Conservation (phyloP, 331 rosid genomes). For the Telfairia occidentalis region DNA sequence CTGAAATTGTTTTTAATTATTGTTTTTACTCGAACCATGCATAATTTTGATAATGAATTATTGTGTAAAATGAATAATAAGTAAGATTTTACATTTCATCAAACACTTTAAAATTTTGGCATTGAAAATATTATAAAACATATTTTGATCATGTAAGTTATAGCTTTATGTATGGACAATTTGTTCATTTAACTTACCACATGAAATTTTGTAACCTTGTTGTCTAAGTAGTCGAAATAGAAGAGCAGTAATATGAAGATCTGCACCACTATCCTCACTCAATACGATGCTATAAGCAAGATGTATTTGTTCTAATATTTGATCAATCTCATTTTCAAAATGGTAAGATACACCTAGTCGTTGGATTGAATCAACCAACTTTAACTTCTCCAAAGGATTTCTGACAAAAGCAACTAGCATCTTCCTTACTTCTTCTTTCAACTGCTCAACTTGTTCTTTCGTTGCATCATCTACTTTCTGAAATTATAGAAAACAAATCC, state of each 20-base stretch:
- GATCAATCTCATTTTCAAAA: neutral
- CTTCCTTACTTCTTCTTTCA: neutral
- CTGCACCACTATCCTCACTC: too few relatives aligned
- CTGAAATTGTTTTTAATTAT: too few relatives aligned
- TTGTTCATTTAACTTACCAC: neutral
- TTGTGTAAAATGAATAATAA: too few relatives aligned
- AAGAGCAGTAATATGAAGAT: neutral
- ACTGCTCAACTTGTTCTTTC: neutral
- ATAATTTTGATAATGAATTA: too few relatives aligned
- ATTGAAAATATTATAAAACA: too few relatives aligned
- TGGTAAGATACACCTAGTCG: neutral
- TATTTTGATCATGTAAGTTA: too few relatives aligned
- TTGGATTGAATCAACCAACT: constrained; percentile 4
- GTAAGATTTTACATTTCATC: too few relatives aligned
- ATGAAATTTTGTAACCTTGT: neutral
- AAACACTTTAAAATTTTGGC: too few relatives aligned
- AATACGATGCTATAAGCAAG: neutral
- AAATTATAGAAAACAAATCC: neutral
- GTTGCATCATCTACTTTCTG: neutral
- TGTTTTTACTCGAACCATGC: too few relatives aligned
- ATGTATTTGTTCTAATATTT: neutral
- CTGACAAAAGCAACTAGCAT: too few relatives aligned
- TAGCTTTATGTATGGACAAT: too few relatives aligned
- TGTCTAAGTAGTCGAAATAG: neutral
- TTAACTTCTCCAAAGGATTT: neutral